Percentiles rank a stretch among this genome's conserved stretches.
Conservation (phyloP, 2,329 filamentous ascomycete genomes). For the Coniochaeta ligniaria region DNA sequence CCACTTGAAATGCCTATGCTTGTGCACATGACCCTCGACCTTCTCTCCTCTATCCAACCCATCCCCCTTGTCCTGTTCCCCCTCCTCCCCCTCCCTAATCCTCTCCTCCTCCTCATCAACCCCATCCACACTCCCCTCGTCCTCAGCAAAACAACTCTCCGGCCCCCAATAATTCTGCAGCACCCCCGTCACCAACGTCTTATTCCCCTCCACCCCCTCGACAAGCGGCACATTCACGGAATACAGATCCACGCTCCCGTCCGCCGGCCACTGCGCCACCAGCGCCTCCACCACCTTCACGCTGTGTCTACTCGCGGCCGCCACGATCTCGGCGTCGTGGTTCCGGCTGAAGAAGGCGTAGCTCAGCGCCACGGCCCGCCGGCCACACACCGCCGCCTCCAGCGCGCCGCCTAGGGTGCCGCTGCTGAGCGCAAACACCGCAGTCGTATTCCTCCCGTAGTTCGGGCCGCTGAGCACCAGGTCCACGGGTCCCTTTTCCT, state of each 20-base stretch:
- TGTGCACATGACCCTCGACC: constrained; percentile 37
- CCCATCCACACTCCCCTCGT: constrained; percentile 59
- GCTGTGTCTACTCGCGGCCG: constrained; percentile 65
- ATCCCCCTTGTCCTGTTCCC: constrained; percentile 13
- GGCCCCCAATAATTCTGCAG: constrained; percentile 84
- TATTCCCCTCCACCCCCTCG: constrained; percentile 62
- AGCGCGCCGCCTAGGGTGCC: constrained; percentile 72
- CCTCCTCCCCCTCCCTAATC: constrained; percentile 60
- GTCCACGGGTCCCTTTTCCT: constrained; percentile 64
- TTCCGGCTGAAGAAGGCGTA: constrained; percentile 86
- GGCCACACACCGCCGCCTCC: constrained; percentile 66
- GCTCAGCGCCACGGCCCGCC: constrained; percentile 70
- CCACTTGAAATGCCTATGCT: constrained; percentile 92
- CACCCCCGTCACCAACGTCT: constrained; percentile 77
- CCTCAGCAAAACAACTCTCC: constrained; percentile 81
- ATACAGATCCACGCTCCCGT: constrained; percentile 71
- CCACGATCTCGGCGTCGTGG: constrained; percentile 76
- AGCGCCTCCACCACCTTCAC: constrained; percentile 76
- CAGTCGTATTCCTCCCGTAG: constrained; percentile 76
- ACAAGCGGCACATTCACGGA: constrained; percentile 84
- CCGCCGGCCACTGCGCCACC: constrained; percentile 63
- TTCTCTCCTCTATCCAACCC: constrained; percentile 26
- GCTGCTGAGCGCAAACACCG: constrained; percentile 69
- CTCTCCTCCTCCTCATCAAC: constrained; percentile 65
- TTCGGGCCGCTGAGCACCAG: constrained; percentile 76